Evolutionary conservation across 2,329 filamentous ascomycete genomes (phyloP), one percentile per base, ranked within the genome.

Genomic region (Diplocarpon mali): DNA sequence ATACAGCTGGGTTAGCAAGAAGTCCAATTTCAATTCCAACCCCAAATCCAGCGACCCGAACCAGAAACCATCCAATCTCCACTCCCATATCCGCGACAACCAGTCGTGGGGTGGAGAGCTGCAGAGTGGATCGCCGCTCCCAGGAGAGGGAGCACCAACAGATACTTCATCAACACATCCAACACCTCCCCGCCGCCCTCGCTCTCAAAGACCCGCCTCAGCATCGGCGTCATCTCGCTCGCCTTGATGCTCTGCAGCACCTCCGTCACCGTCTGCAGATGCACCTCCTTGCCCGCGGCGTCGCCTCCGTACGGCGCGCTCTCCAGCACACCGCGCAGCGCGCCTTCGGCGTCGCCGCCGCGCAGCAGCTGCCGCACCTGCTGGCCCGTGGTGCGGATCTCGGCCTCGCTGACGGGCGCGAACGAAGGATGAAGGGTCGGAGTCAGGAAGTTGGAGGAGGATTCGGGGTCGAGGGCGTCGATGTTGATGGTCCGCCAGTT

Each of bases 151-250:
- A 16, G 46, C 35, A 72, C 83, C 60, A 77, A 95, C 80, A 95
- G 72, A 68, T 95, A 98, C 71, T 98, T 98, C 85, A 95, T 95
- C 64, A 98, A 69, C 41, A 90, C 87, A 65, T 98, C 92, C 55
- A 94, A 69, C 49, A 85, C 75, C 67, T 96, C 92, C 50, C 78
- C 78, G 24, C 92, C 92, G 50, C 85, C 85, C 40, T 84, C 78
- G 10, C 81, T 79, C 48, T 70, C 71, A 67, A 92, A 88, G 60
- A 96, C 83, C 46, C 80, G 77, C 66, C 82, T 79, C 55, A 98
- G 71, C 59, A 96, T 79, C 12, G 86, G 84, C 52, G 81, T 87
- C 85, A 96, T 96, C 57, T 98, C 92, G 57, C 85, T 85, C 61
- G 92, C 88, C 64, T 94, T 89, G 68, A 96, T 96, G 15, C 87